Evolutionary conservation across 202 grass and related monocot species (phyloP).

Genomic region (Digitaria exilis): DNA sequence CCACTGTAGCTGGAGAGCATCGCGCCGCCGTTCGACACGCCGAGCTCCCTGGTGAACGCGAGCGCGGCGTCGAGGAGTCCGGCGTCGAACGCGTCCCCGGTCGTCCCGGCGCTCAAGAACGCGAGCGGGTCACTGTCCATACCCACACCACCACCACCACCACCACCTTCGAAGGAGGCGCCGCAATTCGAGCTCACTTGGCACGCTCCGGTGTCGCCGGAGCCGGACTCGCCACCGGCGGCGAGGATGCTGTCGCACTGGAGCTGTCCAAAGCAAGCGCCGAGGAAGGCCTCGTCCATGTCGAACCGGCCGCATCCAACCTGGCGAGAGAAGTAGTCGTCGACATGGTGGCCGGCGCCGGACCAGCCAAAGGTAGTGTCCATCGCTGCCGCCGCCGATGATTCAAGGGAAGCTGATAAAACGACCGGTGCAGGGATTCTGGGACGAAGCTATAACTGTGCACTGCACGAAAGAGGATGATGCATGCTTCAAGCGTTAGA

Average conservation of each 20-base stretch:
- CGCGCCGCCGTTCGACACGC: constrained; percentile 39
- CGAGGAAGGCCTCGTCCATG: constrained; percentile 49
- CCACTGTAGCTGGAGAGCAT: constrained; percentile 55
- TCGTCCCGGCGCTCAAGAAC: constrained; percentile 30
- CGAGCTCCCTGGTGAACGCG: constrained; percentile 38
- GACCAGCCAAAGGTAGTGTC: constrained; percentile 48
- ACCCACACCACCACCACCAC: neutral
- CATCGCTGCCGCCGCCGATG: constrained; percentile 28
- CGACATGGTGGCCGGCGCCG: constrained; percentile 39
- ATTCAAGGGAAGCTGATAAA: neutral
- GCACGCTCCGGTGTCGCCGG: neutral
- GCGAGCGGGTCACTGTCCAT: neutral
- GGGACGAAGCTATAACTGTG: constrained; percentile 22
- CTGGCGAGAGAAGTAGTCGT: constrained; percentile 42
- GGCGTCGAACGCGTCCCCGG: constrained; percentile 42
- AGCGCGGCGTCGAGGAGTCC: constrained; percentile 49
- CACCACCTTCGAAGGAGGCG: neutral
- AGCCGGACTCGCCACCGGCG: neutral
- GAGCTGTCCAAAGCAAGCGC: constrained; percentile 45
- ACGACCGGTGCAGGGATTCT: constrained; percentile 41
- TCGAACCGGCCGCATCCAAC: constrained; percentile 42
- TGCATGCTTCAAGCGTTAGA: neutral
- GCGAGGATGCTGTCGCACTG: constrained; percentile 24
- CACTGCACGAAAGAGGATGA: constrained; percentile 33
- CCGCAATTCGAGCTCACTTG: constrained; percentile 24